Conservation (phyloP, 371 early-diverging fungal genomes). For the Umbelopsis sp. region DNA sequence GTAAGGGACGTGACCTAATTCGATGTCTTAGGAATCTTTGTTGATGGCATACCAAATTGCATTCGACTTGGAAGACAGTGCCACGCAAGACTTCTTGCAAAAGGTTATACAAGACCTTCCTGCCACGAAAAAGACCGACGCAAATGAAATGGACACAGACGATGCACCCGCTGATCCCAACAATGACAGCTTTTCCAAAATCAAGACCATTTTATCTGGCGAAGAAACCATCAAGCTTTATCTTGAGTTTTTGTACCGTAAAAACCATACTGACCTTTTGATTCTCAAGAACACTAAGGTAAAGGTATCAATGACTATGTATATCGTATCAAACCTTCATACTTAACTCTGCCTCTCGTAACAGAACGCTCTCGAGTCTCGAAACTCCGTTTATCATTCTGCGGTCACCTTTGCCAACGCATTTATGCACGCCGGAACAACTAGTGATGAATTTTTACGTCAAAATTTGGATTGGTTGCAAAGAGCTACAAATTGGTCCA, state of each 20-base stretch:
- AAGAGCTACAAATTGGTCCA: slow-evolving; percentile 98
- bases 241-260: slow-evolving; percentile 92
- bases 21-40: slow-evolving; percentile 41
- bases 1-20: neutral
- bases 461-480: slow-evolving; percentile 98
- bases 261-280: slow-evolving; percentile 93
- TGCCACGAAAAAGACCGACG: slow-evolving; percentile 32
- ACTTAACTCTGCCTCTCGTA: slow-evolving; percentile 4
- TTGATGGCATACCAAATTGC: slow-evolving; percentile 97
- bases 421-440: slow-evolving; percentile 98
- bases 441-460: slow-evolving; percentile 97
- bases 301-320: neutral
- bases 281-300: slow-evolving; percentile 94
- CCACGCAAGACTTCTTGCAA: slow-evolving; percentile 90
- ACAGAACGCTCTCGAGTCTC: slow-evolving; percentile 84
- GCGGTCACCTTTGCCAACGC: slow-evolving; percentile 98
- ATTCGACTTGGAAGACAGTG: slow-evolving; percentile 94
- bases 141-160: slow-evolving; percentile 56
- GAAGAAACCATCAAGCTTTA: slow-evolving; percentile 86
- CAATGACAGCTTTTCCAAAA: slow-evolving; percentile 48
- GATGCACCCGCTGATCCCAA: slow-evolving; percentile 32
- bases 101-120: slow-evolving; percentile 73
- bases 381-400: slow-evolving; percentile 91
- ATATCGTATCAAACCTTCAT: neutral
- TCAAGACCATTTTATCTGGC: slow-evolving; percentile 85